Percentiles rank a stretch among this genome's conserved stretches.
Conservation (phyloP, 106 monocot species). For the Dendrobium nobile region DNA sequence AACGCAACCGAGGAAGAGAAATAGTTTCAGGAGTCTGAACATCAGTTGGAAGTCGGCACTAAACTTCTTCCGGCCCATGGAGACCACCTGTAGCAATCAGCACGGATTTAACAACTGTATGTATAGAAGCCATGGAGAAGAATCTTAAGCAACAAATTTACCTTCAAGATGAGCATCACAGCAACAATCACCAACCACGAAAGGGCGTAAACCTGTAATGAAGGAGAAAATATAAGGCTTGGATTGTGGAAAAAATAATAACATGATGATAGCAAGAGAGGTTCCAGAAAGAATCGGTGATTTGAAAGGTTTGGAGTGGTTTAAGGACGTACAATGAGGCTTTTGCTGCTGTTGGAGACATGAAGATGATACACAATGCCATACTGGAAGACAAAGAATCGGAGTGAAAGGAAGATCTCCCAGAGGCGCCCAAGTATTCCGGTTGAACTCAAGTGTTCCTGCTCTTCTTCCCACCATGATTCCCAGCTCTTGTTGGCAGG, state of each 20-base stretch:
- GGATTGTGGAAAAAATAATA: background rate
- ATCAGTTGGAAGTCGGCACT: constrained; percentile 95
- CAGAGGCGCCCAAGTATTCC: constrained; percentile 72
- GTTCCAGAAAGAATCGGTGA: too few species aligned
- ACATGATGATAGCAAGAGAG: background rate
- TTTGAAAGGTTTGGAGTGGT: too few species aligned
- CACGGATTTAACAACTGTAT: background rate
- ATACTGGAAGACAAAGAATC: constrained; percentile 95
- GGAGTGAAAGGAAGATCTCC: constrained; percentile 80
- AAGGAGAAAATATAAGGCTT: background rate
- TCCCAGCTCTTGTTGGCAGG: constrained; percentile 97
- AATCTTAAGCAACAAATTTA: background rate
- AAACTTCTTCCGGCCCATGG: constrained; percentile 94
- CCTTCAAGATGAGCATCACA: constrained; percentile 82
- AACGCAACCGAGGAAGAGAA: constrained; percentile 72
- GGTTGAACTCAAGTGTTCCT: constrained; percentile 80
- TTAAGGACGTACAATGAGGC: constrained; percentile 52
- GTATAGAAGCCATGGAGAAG: too few species aligned
- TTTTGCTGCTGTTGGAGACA: constrained; percentile 63
- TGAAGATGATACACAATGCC: constrained; percentile 90
- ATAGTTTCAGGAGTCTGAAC: constrained; percentile 85
- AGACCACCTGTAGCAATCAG: constrained; percentile 60
- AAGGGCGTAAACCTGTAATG: constrained; percentile 75
- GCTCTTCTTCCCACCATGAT: constrained; percentile 98
- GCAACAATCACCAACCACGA: constrained; percentile 97